Conservation (phyloP, 2,329 filamentous ascomycete genomes). For the Ceratocystis eucalypticola region DNA sequence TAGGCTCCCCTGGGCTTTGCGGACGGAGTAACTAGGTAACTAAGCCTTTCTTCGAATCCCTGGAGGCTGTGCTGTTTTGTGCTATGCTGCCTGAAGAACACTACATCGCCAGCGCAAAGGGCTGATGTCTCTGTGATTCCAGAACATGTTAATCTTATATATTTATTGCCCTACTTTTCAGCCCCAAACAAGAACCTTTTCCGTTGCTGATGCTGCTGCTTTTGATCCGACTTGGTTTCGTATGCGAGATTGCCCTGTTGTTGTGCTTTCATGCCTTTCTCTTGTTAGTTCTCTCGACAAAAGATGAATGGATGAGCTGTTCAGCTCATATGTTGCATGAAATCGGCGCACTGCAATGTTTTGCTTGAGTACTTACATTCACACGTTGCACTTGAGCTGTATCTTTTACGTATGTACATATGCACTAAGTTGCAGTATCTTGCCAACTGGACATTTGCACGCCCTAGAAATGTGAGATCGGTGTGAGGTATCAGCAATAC, state of each 20-base stretch:
- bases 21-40: background rate
- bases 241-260: too few species aligned
- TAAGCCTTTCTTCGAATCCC: background rate
- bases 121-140: slow-evolving; percentile 1
- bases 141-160: background rate
- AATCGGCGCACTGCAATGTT: too few species aligned
- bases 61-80: background rate
- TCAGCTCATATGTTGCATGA: background rate
- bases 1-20: background rate
- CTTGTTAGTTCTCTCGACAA: background rate
- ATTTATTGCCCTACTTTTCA: background rate
- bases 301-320: background rate
- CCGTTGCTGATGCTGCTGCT: too few species aligned
- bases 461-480: background rate
- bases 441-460: background rate
- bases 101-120: background rate
- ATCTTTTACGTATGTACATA: background rate
- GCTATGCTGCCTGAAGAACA: background rate
- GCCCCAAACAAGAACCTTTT: background rate
- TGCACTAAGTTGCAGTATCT: background rate
- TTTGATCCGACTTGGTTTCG: too few species aligned
- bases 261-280: too few species aligned
- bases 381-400: background rate
- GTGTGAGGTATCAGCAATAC: background rate
- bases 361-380: too few species aligned